These are phyloP conservation scores for Porosira glacialis DNA, from an alignment of 352 stramenopile species.

Conservation along the genomic window DNA sequence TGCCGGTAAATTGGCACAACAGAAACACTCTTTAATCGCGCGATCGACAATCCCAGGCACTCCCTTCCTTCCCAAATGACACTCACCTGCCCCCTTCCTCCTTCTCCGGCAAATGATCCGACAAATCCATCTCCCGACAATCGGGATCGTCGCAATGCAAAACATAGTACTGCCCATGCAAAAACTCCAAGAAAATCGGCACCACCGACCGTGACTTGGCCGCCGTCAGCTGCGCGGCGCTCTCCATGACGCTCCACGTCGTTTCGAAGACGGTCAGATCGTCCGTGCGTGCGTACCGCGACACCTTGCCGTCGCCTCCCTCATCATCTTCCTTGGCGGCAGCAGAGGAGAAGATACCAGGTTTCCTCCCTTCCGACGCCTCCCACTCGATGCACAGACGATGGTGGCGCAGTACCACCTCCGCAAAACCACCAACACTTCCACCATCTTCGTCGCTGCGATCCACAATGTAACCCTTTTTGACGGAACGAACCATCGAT, in stretches of 20 bases:
- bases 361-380: conserved; percentile 41
- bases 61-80: too few species aligned
- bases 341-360: conserved; percentile 49
- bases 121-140: conserved; percentile 61
- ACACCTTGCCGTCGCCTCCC: conserved; percentile 52
- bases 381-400: conserved; percentile 62
- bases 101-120: conserved; percentile 31
- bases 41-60: too few species aligned
- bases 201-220: conserved; percentile 77
- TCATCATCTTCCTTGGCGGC: conserved; percentile 4
- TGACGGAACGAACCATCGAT: conserved; percentile 64
- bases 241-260: conserved; percentile 70
- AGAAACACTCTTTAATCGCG: background rate
- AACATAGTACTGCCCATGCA: conserved; percentile 73
- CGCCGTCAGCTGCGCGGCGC: conserved; percentile 57
- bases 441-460: background rate
- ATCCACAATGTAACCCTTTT: conserved; percentile 1
- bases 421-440: conserved; percentile 13
- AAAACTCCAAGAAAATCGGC: conserved; percentile 78
- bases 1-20: background rate
- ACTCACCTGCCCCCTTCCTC: too few species aligned
- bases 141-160: conserved; percentile 75
- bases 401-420: conserved; percentile 46
- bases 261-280: conserved; percentile 62
- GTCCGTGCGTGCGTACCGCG: conserved; percentile 59